Conservation (phyloP, 2,329 filamentous ascomycete species). For the Lojkania enalia region DNA sequence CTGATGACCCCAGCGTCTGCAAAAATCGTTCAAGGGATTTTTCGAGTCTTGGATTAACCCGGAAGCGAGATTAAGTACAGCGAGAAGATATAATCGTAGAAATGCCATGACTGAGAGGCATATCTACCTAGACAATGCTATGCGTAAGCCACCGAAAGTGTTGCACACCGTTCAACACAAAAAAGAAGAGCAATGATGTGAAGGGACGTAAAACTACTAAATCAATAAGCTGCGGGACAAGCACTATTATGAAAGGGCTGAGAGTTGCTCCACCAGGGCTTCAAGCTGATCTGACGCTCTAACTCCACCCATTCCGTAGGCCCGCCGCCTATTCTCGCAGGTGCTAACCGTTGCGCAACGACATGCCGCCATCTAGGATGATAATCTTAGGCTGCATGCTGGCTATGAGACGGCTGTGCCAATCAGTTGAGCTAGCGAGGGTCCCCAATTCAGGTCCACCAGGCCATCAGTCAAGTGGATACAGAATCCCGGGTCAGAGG, state of each 20-base stretch:
- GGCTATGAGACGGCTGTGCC: slow-evolving; percentile 29
- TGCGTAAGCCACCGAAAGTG: slow-evolving; percentile 19
- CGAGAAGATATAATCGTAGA: slow-evolving; percentile 29
- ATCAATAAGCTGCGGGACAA: slow-evolving; percentile 19
- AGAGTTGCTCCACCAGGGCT: slow-evolving; percentile 18
- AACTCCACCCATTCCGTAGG: slow-evolving; percentile 23
- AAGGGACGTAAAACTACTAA: slow-evolving; percentile 10
- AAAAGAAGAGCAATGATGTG: slow-evolving; percentile 14
- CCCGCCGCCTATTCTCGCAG: slow-evolving; percentile 6
- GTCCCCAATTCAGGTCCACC: slow-evolving; percentile 21
- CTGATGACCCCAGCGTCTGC: slow-evolving; percentile 58
- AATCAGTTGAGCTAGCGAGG: slow-evolving; percentile 25
- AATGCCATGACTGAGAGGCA: slow-evolving; percentile 39
- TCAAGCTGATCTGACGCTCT: slow-evolving; percentile 20
- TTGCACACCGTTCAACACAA: slow-evolving; percentile 13
- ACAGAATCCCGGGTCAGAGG: slow-evolving; percentile 7
- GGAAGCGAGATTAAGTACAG: slow-evolving; percentile 31
- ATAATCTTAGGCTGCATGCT: slow-evolving; percentile 27
- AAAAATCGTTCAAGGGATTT: slow-evolving; percentile 59
- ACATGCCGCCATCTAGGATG: slow-evolving; percentile 20
- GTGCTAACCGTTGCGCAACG: slow-evolving; percentile 33
- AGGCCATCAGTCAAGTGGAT: slow-evolving; percentile 14
- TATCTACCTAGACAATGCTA: slow-evolving; percentile 23
- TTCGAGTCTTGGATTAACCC: slow-evolving; percentile 34
- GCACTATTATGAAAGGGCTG: slow-evolving; percentile 33